A percentile compares a stretch with the other conserved stretches of the same genome.
phyloP scores from a whole-genome alignment of 2,329 filamentous ascomycete species.

The Sporothrix humicola region DNA sequence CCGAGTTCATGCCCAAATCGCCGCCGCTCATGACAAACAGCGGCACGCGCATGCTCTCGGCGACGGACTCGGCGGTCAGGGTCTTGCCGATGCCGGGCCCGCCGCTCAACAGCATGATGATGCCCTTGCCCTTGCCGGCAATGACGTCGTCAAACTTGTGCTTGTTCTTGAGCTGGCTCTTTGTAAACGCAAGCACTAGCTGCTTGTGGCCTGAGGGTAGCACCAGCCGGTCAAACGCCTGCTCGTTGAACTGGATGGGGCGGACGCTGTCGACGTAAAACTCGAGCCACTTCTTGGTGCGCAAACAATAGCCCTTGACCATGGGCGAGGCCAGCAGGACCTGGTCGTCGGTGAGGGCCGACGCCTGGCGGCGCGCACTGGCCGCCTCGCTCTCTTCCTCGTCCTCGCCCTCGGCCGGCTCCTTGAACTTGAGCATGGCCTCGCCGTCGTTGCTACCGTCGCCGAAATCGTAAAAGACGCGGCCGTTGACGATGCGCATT shows the following conservation, averaged over 20 bases:
- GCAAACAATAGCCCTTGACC: conserved; percentile 53
- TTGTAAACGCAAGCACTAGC: conserved; percentile 43
- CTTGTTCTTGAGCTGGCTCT: conserved; percentile 42
- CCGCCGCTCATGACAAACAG: conserved; percentile 64
- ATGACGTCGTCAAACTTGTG: conserved; percentile 40
- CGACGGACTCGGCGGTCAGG: conserved; percentile 56
- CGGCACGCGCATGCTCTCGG: conserved; percentile 56
- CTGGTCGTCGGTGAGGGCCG: conserved; percentile 40
- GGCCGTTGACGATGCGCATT: neutral
- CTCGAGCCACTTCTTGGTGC: conserved; percentile 52
- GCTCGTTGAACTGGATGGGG: conserved; percentile 52
- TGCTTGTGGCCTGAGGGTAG: conserved; percentile 42
- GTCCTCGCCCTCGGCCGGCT: neutral
- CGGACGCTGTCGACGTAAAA: conserved; percentile 52
- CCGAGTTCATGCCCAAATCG: conserved; percentile 71
- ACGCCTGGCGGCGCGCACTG: conserved; percentile 26
- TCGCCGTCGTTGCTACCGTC: conserved; percentile 17
- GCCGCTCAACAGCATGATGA: conserved; percentile 56
- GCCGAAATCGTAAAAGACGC: neutral
- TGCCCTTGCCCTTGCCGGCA: conserved; percentile 36
- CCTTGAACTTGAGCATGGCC: conserved; percentile 12
- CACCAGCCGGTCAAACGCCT: conserved; percentile 50
- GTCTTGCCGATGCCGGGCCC: conserved; percentile 59
- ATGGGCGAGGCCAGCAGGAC: conserved; percentile 40
- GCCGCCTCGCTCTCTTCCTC: conserved; percentile 24